These are phyloP conservation scores for Boletus semigastroideus DNA, from an alignment of 1,284 basidiomycete genomes.

Conservation along the genomic window DNA sequence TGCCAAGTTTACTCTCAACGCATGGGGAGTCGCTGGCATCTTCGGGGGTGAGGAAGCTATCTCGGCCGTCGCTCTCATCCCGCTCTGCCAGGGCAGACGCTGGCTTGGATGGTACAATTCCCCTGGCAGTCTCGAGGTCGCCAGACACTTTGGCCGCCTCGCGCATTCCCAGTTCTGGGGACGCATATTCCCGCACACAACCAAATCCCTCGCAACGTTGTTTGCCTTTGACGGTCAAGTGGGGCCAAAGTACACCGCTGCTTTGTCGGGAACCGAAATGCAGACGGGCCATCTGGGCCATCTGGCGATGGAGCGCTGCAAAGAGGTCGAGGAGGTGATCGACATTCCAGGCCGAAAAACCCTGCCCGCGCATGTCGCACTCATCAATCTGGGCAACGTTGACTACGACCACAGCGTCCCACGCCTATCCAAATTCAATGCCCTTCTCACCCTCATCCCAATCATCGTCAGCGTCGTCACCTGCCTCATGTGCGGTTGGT, in stretches of 20 bases:
- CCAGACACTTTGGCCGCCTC: slow-evolving; percentile 27
- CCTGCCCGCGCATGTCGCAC: slow-evolving; percentile 16
- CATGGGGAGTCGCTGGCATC: slow-evolving; percentile 29
- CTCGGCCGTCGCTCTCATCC: slow-evolving; percentile 29
- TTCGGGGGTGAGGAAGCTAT: slow-evolving; percentile 36
- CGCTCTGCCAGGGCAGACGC: slow-evolving; percentile 27
- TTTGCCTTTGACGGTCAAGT: slow-evolving; percentile 29
- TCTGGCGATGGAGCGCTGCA: slow-evolving; percentile 23
- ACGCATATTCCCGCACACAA: slow-evolving; percentile 25
- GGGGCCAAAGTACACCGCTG: slow-evolving; percentile 28
- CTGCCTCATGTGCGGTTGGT: slow-evolving; percentile 20
- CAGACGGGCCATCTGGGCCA: slow-evolving; percentile 31
- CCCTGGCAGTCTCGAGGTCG: slow-evolving; percentile 31
- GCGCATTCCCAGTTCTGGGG: slow-evolving; percentile 29
- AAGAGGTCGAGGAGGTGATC: slow-evolving; percentile 1
- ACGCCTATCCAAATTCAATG: slow-evolving; percentile 8
- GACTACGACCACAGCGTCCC: slow-evolving; percentile 7
- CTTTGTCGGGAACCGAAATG: slow-evolving; percentile 29
- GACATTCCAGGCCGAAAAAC: slow-evolving; percentile 19
- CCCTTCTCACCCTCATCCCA: slow-evolving; percentile 16
- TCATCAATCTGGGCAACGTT: slow-evolving; percentile 19
- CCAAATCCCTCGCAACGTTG: slow-evolving; percentile 18
- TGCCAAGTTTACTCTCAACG: slow-evolving; percentile 23
- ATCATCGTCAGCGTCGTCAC: slow-evolving; percentile 27
- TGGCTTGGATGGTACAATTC: slow-evolving; percentile 39